Conservation (phyloP, 78 protist species). For the Blattamonas nauphoetae region DNA sequence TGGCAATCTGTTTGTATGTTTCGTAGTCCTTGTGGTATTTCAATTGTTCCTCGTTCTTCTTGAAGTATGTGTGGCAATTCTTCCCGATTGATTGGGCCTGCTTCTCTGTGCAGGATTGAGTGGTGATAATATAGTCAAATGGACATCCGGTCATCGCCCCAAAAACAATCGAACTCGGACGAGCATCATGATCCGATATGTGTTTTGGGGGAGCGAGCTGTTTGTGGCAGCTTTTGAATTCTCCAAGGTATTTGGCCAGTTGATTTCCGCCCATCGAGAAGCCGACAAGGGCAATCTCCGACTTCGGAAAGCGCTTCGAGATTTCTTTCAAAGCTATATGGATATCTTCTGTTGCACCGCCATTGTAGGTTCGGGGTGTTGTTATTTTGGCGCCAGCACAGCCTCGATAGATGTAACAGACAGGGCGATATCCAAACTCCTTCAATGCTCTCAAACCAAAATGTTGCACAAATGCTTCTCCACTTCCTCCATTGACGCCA, state of each 20-base stretch:
- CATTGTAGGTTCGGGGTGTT: neutral
- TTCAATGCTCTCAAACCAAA: neutral
- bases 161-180: neutral
- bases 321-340: neutral
- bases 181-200: neutral
- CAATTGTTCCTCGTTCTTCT: neutral
- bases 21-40: no score
- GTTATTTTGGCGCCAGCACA: neutral
- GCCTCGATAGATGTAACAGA: neutral
- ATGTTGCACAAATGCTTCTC: neutral
- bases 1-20: no score
- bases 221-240: neutral
- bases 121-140: neutral
- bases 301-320: neutral
- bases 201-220: neutral
- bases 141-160: neutral
- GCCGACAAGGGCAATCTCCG: neutral
- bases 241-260: neutral
- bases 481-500: neutral
- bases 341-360: neutral
- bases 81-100: neutral
- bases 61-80: neutral
- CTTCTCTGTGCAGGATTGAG: neutral
- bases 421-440: neutral
- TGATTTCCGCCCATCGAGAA: neutral